phyloP scores from a whole-genome alignment of 305 asterid genomes.

The Rubia peregrina region DNA sequence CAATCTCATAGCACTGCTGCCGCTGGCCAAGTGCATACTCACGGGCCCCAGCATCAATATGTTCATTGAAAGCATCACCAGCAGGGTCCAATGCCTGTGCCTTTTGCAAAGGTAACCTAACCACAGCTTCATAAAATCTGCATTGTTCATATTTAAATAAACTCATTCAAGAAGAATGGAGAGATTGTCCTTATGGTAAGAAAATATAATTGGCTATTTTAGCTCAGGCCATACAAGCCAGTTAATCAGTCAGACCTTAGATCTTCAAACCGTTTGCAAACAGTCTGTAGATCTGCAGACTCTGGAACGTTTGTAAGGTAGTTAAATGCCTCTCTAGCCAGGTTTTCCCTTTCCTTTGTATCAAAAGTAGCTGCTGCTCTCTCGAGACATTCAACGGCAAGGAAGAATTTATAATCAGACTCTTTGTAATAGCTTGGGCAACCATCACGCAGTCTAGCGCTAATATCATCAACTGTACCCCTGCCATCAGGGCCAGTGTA shows the following conservation, averaged over 20 bases:
- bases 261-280: conserved; percentile 95
- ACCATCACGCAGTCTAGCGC: conserved; percentile 80
- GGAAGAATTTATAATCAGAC: conserved; percentile 87
- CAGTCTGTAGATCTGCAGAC: conserved; percentile 81
- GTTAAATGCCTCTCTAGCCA: conserved; percentile 88
- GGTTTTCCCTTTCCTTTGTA: conserved; percentile 63
- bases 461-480: conserved; percentile 96
- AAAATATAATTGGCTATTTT: neutral
- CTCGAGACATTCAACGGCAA: conserved; percentile 94
- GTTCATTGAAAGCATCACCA: conserved; percentile 88
- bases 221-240: neutral
- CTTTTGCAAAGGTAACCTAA: conserved; percentile 83
- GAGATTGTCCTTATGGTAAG: neutral
- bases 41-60: conserved; percentile 61
- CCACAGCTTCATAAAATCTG: conserved; percentile 99
- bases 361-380: conserved; percentile 76
- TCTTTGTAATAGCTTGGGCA: conserved; percentile 92
- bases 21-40: conserved; percentile 83
- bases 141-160: conserved; percentile 28
- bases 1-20: conserved; percentile 82
- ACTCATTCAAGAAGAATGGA: conserved; percentile 19
- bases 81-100: conserved; percentile 90
- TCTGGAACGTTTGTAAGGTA: conserved; percentile 82
- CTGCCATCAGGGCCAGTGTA: conserved; percentile 98
- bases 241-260: conserved; percentile 54